Conservation (phyloP, 1,284 basidiomycete species). For the Takashimella koratensis region DNA sequence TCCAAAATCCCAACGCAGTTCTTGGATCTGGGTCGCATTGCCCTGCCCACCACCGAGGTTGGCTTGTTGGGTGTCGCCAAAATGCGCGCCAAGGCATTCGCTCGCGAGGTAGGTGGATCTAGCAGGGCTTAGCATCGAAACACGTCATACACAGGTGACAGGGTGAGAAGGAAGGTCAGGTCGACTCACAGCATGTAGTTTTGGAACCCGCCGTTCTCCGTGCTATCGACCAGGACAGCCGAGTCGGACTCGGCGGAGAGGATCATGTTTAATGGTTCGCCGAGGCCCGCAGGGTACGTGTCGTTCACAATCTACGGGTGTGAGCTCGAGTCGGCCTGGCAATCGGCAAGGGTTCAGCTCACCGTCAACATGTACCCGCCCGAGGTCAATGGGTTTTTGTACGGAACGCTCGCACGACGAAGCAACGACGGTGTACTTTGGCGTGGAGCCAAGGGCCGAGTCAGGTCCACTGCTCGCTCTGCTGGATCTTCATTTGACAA, state of each 20-base stretch:
- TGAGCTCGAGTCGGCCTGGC: too few relatives aligned
- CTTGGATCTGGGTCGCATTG: conserved; percentile 67
- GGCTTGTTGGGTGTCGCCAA: conserved; percentile 65
- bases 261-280: conserved; percentile 87
- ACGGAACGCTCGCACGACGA: conserved; percentile 13
- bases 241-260: conserved; percentile 75
- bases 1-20: conserved; percentile 74
- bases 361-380: conserved; percentile 34
- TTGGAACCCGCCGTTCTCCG: conserved; percentile 66
- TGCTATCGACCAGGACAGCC: conserved; percentile 62
- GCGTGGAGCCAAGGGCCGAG: not conserved
- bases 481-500: too few relatives aligned
- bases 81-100: conserved; percentile 80
- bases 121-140: too few relatives aligned
- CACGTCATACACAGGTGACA: too few relatives aligned
- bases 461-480: not conserved
- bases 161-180: conserved; percentile 1
- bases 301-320: conserved; percentile 57
- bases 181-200: conserved; percentile 67
- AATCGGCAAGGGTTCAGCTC: conserved; percentile 3
- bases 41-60: conserved; percentile 83
- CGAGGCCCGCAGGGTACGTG: conserved; percentile 69
- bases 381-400: conserved; percentile 16
- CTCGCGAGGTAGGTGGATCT: conserved; percentile 42
- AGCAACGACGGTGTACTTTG: not conserved